Evolutionary conservation across 768 basidiomycete species (phyloP).

Genomic region (Lentinus tigrinus): DNA sequence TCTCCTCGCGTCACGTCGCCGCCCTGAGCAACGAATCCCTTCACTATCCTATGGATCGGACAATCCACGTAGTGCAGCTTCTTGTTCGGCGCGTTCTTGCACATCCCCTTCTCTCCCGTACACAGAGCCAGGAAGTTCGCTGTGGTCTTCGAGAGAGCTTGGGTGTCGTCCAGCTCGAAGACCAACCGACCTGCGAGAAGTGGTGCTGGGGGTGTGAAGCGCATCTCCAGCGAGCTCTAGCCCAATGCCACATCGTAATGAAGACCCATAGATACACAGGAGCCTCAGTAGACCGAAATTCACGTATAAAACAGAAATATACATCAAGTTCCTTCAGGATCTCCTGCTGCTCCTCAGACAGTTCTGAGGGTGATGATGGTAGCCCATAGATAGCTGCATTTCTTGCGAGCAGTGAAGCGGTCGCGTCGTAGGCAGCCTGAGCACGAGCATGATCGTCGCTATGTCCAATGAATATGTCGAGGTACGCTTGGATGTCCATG

Average conservation of each 20-base stretch:
- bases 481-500: conserved; percentile 23
- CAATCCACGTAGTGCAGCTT: conserved; percentile 42
- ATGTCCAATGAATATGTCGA: conserved; percentile 46
- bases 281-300: background rate
- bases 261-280: background rate
- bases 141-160: conserved; percentile 44
- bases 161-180: conserved; percentile 38
- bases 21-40: conserved; percentile 52
- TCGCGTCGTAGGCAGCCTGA: conserved; percentile 31
- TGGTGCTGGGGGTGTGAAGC: conserved; percentile 35
- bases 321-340: conserved; percentile 38
- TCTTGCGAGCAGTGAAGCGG: conserved; percentile 33
- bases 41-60: conserved; percentile 46
- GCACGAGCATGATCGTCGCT: conserved; percentile 25
- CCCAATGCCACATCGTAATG: background rate
- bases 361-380: conserved; percentile 35
- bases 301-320: conserved; percentile 9
- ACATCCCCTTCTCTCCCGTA: conserved; percentile 42
- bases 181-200: conserved; percentile 41
- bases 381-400: conserved; percentile 44
- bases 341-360: conserved; percentile 44
- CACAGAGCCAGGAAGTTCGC: conserved; percentile 50
- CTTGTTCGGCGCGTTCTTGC: conserved; percentile 47
- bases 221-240: conserved; percentile 32
- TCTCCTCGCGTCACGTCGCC: conserved; percentile 54